Evolutionary conservation across 106 monocot species (phyloP).

Genomic region (Dioscorea zingiberensis): DNA sequence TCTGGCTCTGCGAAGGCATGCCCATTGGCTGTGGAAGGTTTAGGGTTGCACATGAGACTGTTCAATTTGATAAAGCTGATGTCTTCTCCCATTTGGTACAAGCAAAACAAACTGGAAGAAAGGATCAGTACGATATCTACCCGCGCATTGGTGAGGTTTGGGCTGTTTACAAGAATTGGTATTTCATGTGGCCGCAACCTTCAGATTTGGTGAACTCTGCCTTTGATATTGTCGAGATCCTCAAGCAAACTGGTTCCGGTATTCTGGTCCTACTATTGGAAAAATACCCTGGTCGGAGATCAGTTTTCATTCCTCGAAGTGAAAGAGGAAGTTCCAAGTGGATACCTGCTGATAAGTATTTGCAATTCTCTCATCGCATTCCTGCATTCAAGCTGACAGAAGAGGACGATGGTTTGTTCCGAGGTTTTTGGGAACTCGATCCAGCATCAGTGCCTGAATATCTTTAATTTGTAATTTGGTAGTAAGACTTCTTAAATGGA

Average conservation of each 20-base stretch:
- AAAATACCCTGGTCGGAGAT: neutral
- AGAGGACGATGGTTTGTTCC: constrained; percentile 38
- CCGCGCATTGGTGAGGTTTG: constrained; percentile 2
- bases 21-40: constrained; percentile 6
- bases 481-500: no score
- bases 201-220: neutral
- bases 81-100: constrained; percentile 6
- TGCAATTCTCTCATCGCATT: constrained; percentile 65
- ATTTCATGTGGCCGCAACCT: neutral
- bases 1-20: constrained; percentile 14
- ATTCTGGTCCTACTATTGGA: neutral
- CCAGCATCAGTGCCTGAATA: constrained; percentile 48
- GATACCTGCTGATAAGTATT: constrained; percentile 11
- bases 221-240: constrained; percentile 1
- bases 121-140: neutral
- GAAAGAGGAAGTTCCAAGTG: neutral
- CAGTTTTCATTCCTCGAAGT: constrained; percentile 1
- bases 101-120: neutral
- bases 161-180: constrained; percentile 11
- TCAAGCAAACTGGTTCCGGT: neutral
- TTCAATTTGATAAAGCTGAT: neutral
- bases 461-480: no score
- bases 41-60: neutral
- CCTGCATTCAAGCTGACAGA: constrained; percentile 54
- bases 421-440: constrained; percentile 67